A percentile compares a stretch with the other conserved stretches of the same genome.
Evolutionary conservation across 495 filamentous ascomycete species (phyloP).

Genomic region (Aspergillus sclerotiicarbonarius): DNA sequence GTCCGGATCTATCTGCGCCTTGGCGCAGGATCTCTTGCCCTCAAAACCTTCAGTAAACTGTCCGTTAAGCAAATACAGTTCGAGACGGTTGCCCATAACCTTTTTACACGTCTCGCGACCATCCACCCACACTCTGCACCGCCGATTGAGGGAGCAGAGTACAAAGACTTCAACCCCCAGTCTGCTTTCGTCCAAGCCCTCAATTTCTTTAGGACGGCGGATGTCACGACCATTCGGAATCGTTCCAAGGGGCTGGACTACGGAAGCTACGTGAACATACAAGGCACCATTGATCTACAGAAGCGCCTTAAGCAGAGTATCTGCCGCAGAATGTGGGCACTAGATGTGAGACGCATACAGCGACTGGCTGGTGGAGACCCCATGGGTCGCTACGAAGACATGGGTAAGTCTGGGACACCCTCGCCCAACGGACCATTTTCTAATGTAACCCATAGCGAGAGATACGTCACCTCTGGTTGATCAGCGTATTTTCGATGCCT

Average conservation of each 20-base stretch:
- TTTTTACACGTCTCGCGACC: constrained; percentile 57
- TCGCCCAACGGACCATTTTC: neutral
- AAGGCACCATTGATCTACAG: constrained; percentile 41
- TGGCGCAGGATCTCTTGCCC: constrained; percentile 52
- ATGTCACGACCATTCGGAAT: constrained; percentile 31
- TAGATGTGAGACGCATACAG: constrained; percentile 41
- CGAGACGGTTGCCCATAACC: constrained; percentile 56
- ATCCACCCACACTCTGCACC: constrained; percentile 51
- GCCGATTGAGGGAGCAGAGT: constrained; percentile 39
- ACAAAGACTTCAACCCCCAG: constrained; percentile 45
- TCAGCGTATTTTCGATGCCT: constrained; percentile 37
- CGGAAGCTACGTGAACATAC: constrained; percentile 39
- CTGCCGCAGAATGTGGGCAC: constrained; percentile 41
- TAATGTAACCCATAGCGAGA: constrained; percentile 26
- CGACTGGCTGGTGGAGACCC: constrained; percentile 41
- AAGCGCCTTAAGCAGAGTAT: constrained; percentile 38
- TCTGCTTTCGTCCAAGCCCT: constrained; percentile 40
- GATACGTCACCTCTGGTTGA: constrained; percentile 29
- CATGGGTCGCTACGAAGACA: constrained; percentile 33
- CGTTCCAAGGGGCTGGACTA: constrained; percentile 36
- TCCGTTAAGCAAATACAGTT: constrained; percentile 62
- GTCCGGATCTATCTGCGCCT: constrained; percentile 54
- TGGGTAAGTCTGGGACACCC: constrained; percentile 28
- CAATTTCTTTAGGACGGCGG: constrained; percentile 39
- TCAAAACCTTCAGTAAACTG: constrained; percentile 52